Conservation (phyloP, 495 filamentous ascomycete species). For the Amniculicola lignicola region DNA sequence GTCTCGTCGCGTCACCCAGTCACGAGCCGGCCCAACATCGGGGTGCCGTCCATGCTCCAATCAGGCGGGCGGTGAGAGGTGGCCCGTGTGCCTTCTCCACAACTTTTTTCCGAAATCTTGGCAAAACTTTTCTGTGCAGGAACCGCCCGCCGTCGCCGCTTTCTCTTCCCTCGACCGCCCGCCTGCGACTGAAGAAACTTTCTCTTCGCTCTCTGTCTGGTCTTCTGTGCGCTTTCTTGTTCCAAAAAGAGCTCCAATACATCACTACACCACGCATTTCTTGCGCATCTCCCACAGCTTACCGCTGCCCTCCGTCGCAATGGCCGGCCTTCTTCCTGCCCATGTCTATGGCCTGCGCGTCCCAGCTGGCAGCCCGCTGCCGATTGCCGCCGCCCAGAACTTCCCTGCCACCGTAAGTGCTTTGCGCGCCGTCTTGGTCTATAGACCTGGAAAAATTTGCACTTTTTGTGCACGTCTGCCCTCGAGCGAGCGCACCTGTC, state of each 20-base stretch:
- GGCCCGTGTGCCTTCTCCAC: too few relatives aligned
- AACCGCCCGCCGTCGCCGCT: conserved; percentile 5
- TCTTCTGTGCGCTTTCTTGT: background rate
- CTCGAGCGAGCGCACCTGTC: too few relatives aligned
- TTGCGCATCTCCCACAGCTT: background rate
- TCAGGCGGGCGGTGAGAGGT: background rate
- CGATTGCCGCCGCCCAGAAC: conserved; percentile 64
- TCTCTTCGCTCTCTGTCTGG: background rate
- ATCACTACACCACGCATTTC: background rate
- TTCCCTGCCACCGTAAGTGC: conserved; percentile 77
- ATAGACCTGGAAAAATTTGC: background rate
- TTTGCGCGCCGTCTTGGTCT: background rate
- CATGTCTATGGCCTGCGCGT: conserved; percentile 88
- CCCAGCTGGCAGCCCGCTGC: conserved; percentile 69
- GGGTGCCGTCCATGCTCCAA: too few relatives aligned
- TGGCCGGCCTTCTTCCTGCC: conserved; percentile 59
- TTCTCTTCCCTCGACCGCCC: background rate
- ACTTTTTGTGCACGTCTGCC: background rate
- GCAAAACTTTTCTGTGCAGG: conserved; percentile 8
- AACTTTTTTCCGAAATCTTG: conserved; percentile 26
- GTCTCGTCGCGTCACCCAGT: background rate
- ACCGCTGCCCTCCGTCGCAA: conserved; percentile 7
- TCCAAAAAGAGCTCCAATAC: background rate
- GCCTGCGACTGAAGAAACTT: background rate
- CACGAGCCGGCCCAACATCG: too few relatives aligned